Base-by-base conservation (phyloP, 192 early-diverging fungal species). In the Coemansia asiatica region DNA sequence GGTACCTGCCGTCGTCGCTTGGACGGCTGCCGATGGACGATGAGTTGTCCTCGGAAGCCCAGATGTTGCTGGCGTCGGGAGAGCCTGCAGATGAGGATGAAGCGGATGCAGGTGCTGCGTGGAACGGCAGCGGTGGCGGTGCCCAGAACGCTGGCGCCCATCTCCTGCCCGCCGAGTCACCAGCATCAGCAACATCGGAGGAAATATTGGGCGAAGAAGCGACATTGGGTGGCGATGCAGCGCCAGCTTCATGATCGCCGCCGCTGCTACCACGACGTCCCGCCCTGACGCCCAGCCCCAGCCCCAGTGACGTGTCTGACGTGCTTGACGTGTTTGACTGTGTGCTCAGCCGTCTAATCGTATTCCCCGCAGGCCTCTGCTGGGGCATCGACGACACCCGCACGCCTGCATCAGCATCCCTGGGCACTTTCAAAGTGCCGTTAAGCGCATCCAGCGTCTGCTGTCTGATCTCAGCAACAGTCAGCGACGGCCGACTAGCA, bases 81-180 rank as follows among this genome's bases (percentile, higher is more conserved):
- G n/a, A n/a, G 35, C 26, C 28, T 29, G 6, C 28, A 35, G 7
- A 64, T 26, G 7, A 29, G n/a, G n/a, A n/a, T n/a, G n/a, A n/a
- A n/a, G n/a, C n/a, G n/a, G n/a, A n/a, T n/a, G n/a, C n/a, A 23
- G 48, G 36, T 4, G 49, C 51, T 19, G 66, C 38, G 18, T 44
- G 62, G 38, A 64, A 48, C 1, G 61, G 6, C 1, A 55, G 58
- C 0, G 66, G 63, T 4, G 67, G 71, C 31, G 71, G 76, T 12
- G 68, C 64, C 76, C 76, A 79, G 38, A 79, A 74, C 13, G 70
- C 71, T 8, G 76, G 71, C 16, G 76, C 71, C 67, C 76, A 70
- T 23, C 51, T 56, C n/a, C 29, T 66, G 40, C 63, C 29, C 18
- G 22, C 27, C 16, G 16, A n/a, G 3, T 56, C n/a, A 25, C 44